A percentile compares a stretch with the other conserved stretches of the same genome.
These are phyloP conservation scores for Spizellomyces punctatus DNA, from an alignment of 192 early-diverging fungal genomes.

Conservation along the genomic window DNA sequence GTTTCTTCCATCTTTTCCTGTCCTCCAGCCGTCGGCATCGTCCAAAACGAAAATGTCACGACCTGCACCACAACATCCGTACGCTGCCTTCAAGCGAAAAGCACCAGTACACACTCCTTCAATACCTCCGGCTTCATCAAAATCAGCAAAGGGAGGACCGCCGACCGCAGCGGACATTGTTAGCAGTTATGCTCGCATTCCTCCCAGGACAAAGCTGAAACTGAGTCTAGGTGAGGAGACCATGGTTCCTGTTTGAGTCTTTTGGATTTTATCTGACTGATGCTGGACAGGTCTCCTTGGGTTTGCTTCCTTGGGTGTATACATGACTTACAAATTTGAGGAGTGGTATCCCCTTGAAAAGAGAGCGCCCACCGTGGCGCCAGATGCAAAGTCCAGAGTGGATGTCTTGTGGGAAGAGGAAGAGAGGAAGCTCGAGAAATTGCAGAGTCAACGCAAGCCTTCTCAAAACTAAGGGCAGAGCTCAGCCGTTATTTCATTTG, in stretches of 20 bases:
- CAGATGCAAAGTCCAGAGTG: conserved; percentile 5
- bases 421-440: conserved; percentile 1
- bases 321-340: conserved; percentile 5
- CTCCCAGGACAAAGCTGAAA: not conserved
- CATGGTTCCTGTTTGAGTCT: no score
- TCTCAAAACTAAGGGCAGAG: no score
- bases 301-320: not conserved
- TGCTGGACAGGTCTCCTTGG: not conserved
- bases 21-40: no score
- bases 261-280: not conserved
- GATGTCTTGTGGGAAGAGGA: conserved; percentile 12
- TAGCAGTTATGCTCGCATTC: not conserved
- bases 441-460: not conserved
- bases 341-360: conserved; percentile 5
- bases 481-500: no score
- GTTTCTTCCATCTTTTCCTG: no score
- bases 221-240: not conserved
- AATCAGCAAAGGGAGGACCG: not conserved
- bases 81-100: no score
- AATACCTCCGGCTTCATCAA: no score
- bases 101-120: no score
- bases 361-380: not conserved
- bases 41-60: no score
- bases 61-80: no score
- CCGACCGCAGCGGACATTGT: not conserved